Evolutionary conservation across 1,284 basidiomycete genomes (phyloP).

Genomic region (Coniophora puteana): DNA sequence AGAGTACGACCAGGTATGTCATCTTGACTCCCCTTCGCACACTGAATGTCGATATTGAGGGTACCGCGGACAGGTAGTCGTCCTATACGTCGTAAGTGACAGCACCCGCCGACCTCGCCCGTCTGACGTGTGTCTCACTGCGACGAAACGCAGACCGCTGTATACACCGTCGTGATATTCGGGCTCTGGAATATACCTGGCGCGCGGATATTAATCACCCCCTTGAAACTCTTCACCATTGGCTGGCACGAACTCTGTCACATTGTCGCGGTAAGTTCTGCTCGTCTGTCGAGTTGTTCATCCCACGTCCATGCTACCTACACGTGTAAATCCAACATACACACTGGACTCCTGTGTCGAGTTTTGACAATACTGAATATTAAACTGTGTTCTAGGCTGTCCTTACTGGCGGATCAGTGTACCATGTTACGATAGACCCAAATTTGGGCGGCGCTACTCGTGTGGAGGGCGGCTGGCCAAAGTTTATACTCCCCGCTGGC

Average conservation of each 20-base stretch:
- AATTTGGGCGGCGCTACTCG: slow-evolving; percentile 75
- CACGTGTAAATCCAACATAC: no score
- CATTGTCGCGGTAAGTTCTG: slow-evolving; percentile 57
- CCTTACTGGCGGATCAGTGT: slow-evolving; percentile 69
- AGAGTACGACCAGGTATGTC: slow-evolving; percentile 40
- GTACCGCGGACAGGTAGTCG: slow-evolving; percentile 44
- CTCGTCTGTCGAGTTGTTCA: slow-evolving; percentile 4
- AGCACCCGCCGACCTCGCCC: slow-evolving; percentile 4
- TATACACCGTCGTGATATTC: slow-evolving; percentile 77
- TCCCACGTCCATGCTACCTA: slow-evolving; percentile 8
- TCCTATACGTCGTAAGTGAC: slow-evolving; percentile 68
- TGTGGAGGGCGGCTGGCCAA: slow-evolving; percentile 69
- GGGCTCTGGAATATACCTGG: slow-evolving; percentile 80
- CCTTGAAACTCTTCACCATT: slow-evolving; percentile 79
- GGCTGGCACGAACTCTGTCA: slow-evolving; percentile 85
- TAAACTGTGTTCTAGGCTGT: slow-evolving; percentile 57
- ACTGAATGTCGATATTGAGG: slow-evolving; percentile 10
- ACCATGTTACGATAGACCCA: slow-evolving; percentile 78
- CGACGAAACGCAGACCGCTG: slow-evolving; percentile 59
- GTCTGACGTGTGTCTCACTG: slow-evolving; percentile 10
- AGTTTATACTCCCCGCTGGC: slow-evolving; percentile 67
- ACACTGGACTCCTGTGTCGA: slow-evolving; percentile 1
- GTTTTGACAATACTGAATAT: background rate
- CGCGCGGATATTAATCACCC: slow-evolving; percentile 69
- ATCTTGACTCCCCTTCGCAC: slow-evolving; percentile 11